phyloP scores from a whole-genome alignment of 192 early-diverging fungal genomes.

The Coemansia sp. region DNA sequence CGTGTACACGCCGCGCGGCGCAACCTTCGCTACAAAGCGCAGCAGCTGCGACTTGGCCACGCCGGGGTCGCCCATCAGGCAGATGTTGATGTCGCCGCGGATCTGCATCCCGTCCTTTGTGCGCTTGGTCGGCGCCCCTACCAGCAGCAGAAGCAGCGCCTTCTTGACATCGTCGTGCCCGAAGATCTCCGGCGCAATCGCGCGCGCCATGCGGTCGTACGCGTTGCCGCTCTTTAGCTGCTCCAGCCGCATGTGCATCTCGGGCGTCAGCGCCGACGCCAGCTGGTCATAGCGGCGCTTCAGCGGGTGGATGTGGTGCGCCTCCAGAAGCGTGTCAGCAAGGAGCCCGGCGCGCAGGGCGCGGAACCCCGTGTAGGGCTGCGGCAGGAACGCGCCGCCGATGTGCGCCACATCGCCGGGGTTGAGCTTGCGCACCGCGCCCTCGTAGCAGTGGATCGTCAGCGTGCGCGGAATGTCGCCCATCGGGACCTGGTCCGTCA shows the following conservation, averaged over 20 bases:
- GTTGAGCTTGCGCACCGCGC: conserved; percentile 74
- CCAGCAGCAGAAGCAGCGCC: conserved; percentile 80
- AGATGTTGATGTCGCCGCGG: conserved; percentile 96
- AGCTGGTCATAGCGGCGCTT: conserved; percentile 94
- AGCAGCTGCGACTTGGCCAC: conserved; percentile 98
- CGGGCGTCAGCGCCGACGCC: conserved; percentile 55
- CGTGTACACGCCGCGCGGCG: conserved; percentile 96
- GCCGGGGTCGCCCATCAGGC: conserved; percentile 98
- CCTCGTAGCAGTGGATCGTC: conserved; percentile 87
- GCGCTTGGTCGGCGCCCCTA: conserved; percentile 79
- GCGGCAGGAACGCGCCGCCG: conserved; percentile 87
- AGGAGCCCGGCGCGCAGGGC: conserved; percentile 88
- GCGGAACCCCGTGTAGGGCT: conserved; percentile 91
- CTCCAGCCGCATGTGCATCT: conserved; percentile 57
- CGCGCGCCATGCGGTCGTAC: conserved; percentile 74
- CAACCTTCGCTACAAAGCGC: conserved; percentile 90
- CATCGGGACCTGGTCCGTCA: conserved; percentile 98
- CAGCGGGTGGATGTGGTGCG: conserved; percentile 79
- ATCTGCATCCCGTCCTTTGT: conserved; percentile 94
- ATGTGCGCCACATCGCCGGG: conserved; percentile 89
- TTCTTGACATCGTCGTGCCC: conserved; percentile 93
- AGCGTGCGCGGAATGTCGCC: conserved; percentile 97
- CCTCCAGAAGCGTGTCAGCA: conserved; percentile 94
- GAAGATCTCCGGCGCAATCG: conserved; percentile 90
- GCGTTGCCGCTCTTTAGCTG: conserved; percentile 71